Conservation (phyloP, 768 basidiomycete species). For the Rhodosporidiobolus sp. region DNA sequence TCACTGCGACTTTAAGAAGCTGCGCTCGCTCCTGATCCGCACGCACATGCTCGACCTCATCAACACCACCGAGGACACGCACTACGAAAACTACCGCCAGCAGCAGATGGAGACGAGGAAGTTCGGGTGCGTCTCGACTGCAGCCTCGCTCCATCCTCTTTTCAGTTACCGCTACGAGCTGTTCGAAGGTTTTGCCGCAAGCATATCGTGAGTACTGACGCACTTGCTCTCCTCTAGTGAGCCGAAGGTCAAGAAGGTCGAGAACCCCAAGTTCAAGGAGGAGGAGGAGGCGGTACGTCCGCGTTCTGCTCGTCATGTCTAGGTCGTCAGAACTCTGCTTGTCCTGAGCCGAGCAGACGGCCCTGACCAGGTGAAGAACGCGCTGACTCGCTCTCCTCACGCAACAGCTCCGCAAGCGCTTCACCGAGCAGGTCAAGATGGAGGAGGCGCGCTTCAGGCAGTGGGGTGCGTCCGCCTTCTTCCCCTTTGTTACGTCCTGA, state of each 20-base stretch:
- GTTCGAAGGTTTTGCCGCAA: background rate
- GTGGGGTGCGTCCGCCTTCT: conserved; percentile 79
- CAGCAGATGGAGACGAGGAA: conserved; percentile 99
- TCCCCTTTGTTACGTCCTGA: conserved; percentile 47
- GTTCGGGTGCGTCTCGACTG: conserved; percentile 66
- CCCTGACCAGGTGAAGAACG: too few relatives aligned
- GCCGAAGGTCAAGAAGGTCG: conserved; percentile 94
- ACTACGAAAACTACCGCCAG: conserved; percentile 97
- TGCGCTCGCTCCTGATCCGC: conserved; percentile 89
- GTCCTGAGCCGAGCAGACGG: too few relatives aligned
- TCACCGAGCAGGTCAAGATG: conserved; percentile 99
- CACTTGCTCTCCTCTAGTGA: conserved; percentile 53
- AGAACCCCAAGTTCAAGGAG: conserved; percentile 99
- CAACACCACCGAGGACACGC: conserved; percentile 87
- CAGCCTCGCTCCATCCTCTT: background rate
- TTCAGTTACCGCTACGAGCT: background rate
- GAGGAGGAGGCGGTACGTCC: conserved; percentile 73
- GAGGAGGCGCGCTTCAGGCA: conserved; percentile 97
- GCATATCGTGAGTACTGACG: background rate
- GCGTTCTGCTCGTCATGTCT: background rate
- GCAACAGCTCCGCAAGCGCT: conserved; percentile 73
- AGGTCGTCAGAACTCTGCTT: too few relatives aligned
- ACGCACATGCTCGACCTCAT: conserved; percentile 99
- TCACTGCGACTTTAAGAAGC: conserved; percentile 98
- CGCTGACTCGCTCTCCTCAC: background rate